Evolutionary conservation across 2,329 filamentous ascomycete genomes (phyloP).

Genomic region (Aspergillus ustus): DNA sequence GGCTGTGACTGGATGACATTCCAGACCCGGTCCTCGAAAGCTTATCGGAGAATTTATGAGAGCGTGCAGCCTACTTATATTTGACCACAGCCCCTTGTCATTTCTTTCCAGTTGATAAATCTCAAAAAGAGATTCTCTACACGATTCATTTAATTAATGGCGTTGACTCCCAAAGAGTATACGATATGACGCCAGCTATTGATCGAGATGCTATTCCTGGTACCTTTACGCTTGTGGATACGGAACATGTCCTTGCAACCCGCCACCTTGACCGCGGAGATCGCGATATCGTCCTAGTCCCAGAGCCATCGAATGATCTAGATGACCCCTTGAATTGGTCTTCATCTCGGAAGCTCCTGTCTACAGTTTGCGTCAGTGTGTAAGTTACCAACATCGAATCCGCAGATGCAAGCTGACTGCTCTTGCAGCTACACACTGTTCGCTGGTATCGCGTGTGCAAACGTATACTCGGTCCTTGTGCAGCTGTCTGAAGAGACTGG

Average conservation of each 20-base stretch:
- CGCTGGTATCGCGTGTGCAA: slow-evolving; percentile 42
- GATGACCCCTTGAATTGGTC: slow-evolving; percentile 55
- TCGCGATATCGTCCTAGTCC: slow-evolving; percentile 48
- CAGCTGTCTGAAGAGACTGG: slow-evolving; percentile 43
- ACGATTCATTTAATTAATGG: neutral
- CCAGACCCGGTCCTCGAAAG: neutral
- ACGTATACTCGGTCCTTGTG: slow-evolving; percentile 46
- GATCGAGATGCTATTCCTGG: slow-evolving; percentile 44
- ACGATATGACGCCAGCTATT: slow-evolving; percentile 31
- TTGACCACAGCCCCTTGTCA: neutral
- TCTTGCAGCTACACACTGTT: slow-evolving; percentile 44
- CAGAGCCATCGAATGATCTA: slow-evolving; percentile 50
- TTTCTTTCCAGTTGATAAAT: neutral
- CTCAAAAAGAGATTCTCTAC: neutral
- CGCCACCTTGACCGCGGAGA: slow-evolving; percentile 36
- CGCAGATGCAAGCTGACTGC: neutral
- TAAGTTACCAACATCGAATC: slow-evolving; percentile 26
- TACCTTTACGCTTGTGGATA: slow-evolving; percentile 51
- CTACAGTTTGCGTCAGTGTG: slow-evolving; percentile 49
- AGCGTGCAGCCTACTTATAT: slow-evolving; percentile 10
- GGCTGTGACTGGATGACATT: neutral
- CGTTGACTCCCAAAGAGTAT: neutral
- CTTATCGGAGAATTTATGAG: slow-evolving; percentile 13
- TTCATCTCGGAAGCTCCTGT: slow-evolving; percentile 47
- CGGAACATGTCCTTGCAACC: slow-evolving; percentile 39